These are phyloP conservation scores for Scenedesmus sp. DNA, from an alignment of 163 green algal genomes.

Conservation along the genomic window DNA sequence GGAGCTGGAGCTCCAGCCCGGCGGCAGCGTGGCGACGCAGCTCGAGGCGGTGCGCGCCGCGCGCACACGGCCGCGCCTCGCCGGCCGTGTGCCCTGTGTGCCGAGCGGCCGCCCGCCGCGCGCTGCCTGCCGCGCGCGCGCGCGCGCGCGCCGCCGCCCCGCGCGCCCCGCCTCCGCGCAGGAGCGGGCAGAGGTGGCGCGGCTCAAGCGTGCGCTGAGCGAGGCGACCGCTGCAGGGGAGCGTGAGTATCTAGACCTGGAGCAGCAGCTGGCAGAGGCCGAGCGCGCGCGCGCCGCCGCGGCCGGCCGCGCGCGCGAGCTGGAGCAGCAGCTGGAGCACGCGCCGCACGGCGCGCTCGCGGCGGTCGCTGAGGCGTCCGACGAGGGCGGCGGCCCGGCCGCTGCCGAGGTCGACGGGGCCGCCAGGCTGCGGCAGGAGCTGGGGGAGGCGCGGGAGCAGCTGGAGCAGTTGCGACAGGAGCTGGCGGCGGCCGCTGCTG, in stretches of 20 bases:
- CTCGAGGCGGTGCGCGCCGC: conserved; percentile 25
- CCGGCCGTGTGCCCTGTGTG: not conserved
- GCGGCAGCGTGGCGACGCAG: not conserved
- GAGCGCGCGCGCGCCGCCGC: conserved; percentile 43
- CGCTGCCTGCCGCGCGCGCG: not conserved
- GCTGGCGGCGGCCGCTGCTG: not conserved
- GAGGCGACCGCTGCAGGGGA: conserved; percentile 34
- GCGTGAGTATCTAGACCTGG: conserved; percentile 45
- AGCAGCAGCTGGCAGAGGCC: conserved; percentile 46
- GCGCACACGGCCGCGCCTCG: not conserved
- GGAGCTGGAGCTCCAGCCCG: conserved; percentile 7
- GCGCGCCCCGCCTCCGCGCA: not conserved
- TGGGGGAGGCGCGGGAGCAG: not conserved
- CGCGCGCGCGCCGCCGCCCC: not conserved
- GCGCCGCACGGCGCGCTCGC: not conserved
- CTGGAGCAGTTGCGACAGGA: not conserved
- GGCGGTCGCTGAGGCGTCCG: not conserved
- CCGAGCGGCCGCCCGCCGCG: no score
- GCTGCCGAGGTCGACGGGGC: not conserved
- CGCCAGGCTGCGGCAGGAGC: not conserved
- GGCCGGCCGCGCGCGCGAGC: conserved; percentile 6
- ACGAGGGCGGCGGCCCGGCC: not conserved
- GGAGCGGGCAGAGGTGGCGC: conserved; percentile 28
- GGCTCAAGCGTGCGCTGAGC: not conserved
- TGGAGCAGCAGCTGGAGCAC: conserved; percentile 22